These are phyloP conservation scores for Vitis hybrid DNA, from an alignment of 177 flowering plant species.

Conservation along the genomic window DNA sequence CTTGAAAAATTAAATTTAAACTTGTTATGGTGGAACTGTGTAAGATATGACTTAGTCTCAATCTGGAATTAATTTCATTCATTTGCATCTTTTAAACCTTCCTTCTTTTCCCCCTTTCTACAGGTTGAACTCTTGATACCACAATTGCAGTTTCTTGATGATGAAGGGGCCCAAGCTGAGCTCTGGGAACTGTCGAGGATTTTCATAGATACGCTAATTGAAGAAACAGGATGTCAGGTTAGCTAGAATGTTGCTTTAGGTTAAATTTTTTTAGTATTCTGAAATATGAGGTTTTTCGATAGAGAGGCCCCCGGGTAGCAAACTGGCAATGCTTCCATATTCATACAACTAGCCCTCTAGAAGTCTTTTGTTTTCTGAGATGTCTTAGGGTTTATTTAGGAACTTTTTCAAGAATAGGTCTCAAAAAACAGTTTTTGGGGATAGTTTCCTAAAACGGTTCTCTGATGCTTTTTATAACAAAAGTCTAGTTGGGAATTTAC, in stretches of 20 bases:
- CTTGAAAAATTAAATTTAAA: too few species aligned
- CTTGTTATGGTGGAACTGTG: too few species aligned
- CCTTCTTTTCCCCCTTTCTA: neutral
- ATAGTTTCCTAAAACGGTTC: too few species aligned
- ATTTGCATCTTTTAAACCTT: neutral
- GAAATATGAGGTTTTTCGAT: too few species aligned
- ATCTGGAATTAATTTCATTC: neutral
- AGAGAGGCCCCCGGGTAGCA: too few species aligned
- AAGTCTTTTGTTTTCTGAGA: too few species aligned
- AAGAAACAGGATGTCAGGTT: slow-evolving; percentile 85
- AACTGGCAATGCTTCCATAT: too few species aligned
- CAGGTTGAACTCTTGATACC: slow-evolving; percentile 99
- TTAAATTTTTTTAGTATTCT: neutral
- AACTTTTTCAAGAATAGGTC: too few species aligned
- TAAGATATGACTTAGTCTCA: too few species aligned
- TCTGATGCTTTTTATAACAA: too few species aligned
- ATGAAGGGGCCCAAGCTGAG: slow-evolving; percentile 97
- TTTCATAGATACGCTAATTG: slow-evolving; percentile 77
- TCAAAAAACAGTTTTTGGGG: neutral
- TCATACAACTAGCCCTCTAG: too few species aligned
- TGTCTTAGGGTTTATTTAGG: neutral
- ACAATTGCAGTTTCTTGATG: slow-evolving; percentile 91
- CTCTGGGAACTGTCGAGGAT: slow-evolving; percentile 91
- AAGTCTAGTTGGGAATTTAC: too few species aligned
- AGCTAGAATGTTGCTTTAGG: slow-evolving; percentile 9